These are phyloP conservation scores for Amanita exitialis DNA, from an alignment of 768 basidiomycete species.

Conservation along the genomic window DNA sequence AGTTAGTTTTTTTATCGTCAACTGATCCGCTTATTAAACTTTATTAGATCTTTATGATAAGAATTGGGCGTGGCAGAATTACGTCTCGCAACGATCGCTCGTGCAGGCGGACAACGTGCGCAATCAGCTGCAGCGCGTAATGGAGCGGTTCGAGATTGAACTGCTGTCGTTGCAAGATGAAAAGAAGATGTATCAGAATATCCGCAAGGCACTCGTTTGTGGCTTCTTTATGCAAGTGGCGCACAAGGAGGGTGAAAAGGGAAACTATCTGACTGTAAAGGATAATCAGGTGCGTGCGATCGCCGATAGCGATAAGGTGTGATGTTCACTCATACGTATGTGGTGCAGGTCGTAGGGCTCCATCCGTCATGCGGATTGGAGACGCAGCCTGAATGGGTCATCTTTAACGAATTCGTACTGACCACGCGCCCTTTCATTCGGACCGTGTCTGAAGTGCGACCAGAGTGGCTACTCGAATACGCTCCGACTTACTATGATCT, in stretches of 20 bases:
- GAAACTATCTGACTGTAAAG: constrained; percentile 84
- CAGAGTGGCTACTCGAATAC: constrained; percentile 62
- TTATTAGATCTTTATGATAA: constrained; percentile 61
- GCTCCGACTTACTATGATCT: constrained; percentile 61
- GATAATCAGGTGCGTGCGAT: constrained; percentile 82
- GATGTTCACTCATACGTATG: constrained; percentile 33
- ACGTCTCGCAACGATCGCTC: constrained; percentile 44
- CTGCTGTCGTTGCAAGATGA: constrained; percentile 61
- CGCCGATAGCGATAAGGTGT: constrained; percentile 26
- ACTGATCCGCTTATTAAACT: constrained; percentile 32
- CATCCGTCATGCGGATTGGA: constrained; percentile 88
- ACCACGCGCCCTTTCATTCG: constrained; percentile 86
- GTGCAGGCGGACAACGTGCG: constrained; percentile 92
- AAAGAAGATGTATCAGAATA: constrained; percentile 59
- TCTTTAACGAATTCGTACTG: constrained; percentile 92
- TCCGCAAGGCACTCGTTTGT: constrained; percentile 77
- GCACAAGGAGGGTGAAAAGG: constrained; percentile 88
- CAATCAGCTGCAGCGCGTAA: constrained; percentile 75
- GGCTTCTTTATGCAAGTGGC: constrained; percentile 99
- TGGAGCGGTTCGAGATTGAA: constrained; percentile 86
- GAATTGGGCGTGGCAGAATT: constrained; percentile 90
- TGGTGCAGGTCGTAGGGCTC: constrained; percentile 49
- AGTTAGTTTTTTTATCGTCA: constrained; percentile 37
- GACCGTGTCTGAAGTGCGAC: constrained; percentile 77
- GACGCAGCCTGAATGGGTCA: constrained; percentile 83